These are phyloP conservation scores for Aspergillus fructus DNA, from an alignment of 2,329 filamentous ascomycete genomes.

Conservation along the genomic window DNA sequence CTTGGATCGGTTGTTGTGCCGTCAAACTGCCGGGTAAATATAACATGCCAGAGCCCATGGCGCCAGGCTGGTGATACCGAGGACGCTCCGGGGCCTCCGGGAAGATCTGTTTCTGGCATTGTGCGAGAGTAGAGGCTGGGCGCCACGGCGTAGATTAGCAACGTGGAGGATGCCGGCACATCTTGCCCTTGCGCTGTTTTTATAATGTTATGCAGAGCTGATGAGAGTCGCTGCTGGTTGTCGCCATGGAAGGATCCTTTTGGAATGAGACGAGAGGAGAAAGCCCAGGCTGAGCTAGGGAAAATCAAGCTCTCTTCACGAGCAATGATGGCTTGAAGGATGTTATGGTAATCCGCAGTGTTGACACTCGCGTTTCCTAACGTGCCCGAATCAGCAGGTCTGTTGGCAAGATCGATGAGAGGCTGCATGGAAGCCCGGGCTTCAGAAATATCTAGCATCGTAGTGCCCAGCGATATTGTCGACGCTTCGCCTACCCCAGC, in stretches of 20 bases:
- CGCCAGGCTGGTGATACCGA: conserved; percentile 22
- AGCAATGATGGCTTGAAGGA: conserved; percentile 3
- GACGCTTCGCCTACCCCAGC: background rate
- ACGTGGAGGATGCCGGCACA: background rate
- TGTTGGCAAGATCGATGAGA: conserved; percentile 8
- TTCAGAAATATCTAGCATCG: conserved; percentile 12
- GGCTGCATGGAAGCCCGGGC: conserved; percentile 13
- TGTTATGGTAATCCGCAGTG: background rate
- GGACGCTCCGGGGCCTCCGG: conserved; percentile 17
- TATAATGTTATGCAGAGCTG: conserved; percentile 9
- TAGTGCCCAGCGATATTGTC: conserved; percentile 12
- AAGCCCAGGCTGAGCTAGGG: conserved; percentile 2
- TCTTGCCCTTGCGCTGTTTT: background rate
- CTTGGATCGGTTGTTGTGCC: conserved; percentile 9
- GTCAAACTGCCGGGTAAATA: conserved; percentile 10
- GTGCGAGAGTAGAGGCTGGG: conserved; percentile 10
- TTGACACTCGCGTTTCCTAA: conserved; percentile 1
- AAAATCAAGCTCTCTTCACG: background rate
- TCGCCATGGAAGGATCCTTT: conserved; percentile 4
- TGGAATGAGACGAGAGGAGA: conserved; percentile 13
- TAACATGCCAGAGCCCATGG: conserved; percentile 20
- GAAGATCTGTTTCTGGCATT: conserved; percentile 8
- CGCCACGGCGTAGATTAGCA: conserved; percentile 7
- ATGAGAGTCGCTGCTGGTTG: conserved; percentile 8
- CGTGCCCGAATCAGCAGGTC: background rate